Evolutionary conservation across 2,329 filamentous ascomycete species (phyloP), one percentile per base, ranked within the genome.

Genomic region (Ascosphaera acerosa): DNA sequence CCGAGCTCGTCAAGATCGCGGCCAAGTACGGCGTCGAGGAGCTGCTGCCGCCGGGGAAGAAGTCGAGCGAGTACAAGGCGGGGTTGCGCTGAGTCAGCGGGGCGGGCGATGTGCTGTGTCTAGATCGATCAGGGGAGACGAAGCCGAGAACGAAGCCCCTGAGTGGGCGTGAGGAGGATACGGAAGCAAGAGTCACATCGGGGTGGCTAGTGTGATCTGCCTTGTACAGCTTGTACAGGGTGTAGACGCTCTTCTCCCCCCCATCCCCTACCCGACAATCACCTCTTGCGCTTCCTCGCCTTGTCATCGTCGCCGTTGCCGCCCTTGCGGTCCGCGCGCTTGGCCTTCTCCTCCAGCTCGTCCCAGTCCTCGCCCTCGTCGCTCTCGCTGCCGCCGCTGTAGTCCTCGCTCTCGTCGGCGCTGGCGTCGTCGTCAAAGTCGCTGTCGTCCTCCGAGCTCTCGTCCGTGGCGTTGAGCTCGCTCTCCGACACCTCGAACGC

Each of bases 401-500:
- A 68, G 12, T 66, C 60, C 14, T 76, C 75, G 30, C 63, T 64
- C 29, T 53, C 69, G 34, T 78, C 76, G 9, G 84, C 81, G 38
- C 69, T 75, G 18, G 80, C 84, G 38, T 91, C 82, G 45, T 84
- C 84, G 44, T 90, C 82, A 47, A 87, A 94, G 37, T 94, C 82
- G 14, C 76, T 87, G 35, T 80, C 87, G 26, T 89, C 82, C 41
- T 91, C 84, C 6, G 71, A 80, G 10, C 64, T 76, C 46, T 78
- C 80, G 19, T 84, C 80, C 2, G 59, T 63, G 17, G 57, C 59
- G 10, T 62, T 69, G 22, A 92, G 55, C 39, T 94, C 87, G 3
- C 70, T 74, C 36, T 90, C 84, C 15, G 68, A 72, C 33, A 91
- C 75, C 52, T 94, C 87, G 44, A 92, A 97, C 5, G 76, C 82